Evolutionary conservation across 345 rosid species (phyloP).

Genomic region (Erysimum cheiranthoides): DNA sequence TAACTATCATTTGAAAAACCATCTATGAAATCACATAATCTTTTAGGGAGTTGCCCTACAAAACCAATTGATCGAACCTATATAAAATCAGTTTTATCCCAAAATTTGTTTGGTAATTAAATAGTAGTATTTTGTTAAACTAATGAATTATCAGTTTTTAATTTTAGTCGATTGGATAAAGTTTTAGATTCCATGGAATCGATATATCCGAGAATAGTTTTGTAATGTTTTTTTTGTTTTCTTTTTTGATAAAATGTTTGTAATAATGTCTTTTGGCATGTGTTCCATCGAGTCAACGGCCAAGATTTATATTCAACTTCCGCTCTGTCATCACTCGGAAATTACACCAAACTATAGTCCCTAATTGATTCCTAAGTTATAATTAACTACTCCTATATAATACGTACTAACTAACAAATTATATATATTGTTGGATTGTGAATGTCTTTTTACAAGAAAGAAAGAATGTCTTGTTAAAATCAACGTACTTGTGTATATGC

Average conservation of each 20-base stretch:
- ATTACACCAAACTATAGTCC: not conserved
- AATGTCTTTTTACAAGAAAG: not conserved
- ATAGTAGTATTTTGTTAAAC: not conserved
- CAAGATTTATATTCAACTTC: not conserved
- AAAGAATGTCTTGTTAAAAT: not conserved
- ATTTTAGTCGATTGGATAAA: not conserved
- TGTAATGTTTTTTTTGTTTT: not conserved
- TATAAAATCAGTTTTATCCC: not conserved
- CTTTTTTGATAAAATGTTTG: no score
- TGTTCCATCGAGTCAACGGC: constrained; percentile 1
- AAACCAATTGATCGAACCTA: constrained; percentile 15
- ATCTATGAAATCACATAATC: not conserved
- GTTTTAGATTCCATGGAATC: not conserved
- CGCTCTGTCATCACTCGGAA: not conserved
- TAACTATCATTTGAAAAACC: not conserved
- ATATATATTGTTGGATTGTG: not conserved
- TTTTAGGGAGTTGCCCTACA: not conserved
- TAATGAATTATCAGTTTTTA: not conserved
- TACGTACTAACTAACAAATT: not conserved
- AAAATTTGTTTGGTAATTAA: not conserved
- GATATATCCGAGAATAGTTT: not conserved
- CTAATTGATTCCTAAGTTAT: no score
- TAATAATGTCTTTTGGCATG: not conserved
- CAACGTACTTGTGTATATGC: not conserved
- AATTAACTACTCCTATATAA: no score